A percentile compares a stretch with the other conserved stretches of the same genome.
phyloP scores from a whole-genome alignment of 1,284 basidiomycete genomes.

The Pyrrhoderma lamaoense region DNA sequence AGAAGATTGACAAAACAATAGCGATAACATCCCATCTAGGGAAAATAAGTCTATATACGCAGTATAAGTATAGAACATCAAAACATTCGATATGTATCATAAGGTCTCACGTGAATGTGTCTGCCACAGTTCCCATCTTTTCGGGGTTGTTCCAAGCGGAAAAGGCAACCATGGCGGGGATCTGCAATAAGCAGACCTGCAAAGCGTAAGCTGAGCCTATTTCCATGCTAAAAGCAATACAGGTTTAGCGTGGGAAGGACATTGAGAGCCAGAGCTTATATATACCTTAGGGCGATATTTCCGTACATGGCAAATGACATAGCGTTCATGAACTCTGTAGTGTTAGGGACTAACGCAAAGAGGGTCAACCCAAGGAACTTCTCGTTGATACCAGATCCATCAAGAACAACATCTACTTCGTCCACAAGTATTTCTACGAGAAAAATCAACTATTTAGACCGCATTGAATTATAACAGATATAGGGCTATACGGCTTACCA shows the following conservation, averaged over 20 bases:
- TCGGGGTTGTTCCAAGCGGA: conserved; percentile 87
- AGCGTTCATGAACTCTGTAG: conserved; percentile 99
- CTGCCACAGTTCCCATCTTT: conserved; percentile 74
- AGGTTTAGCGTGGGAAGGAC: neutral
- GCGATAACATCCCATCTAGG: conserved; percentile 98
- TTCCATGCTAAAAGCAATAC: conserved; percentile 74
- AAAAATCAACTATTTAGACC: neutral
- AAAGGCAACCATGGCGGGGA: conserved; percentile 98
- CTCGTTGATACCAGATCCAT: conserved; percentile 93
- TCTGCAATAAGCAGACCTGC: conserved; percentile 96
- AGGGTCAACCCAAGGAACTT: conserved; percentile 97
- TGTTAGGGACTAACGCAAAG: conserved; percentile 97
- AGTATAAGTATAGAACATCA: neutral
- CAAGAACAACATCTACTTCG: conserved; percentile 91
- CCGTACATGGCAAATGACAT: conserved; percentile 98
- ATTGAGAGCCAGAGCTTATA: too few species aligned
- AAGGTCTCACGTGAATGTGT: conserved; percentile 76
- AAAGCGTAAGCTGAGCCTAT: conserved; percentile 98
- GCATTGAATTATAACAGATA: neutral
- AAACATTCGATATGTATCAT: conserved; percentile 25
- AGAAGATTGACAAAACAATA: conserved; percentile 90
- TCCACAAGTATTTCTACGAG: conserved; percentile 82
- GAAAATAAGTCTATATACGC: conserved; percentile 76
- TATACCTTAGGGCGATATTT: conserved; percentile 92
- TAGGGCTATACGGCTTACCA: conserved; percentile 38